Base-by-base conservation (phyloP, 371 early-diverging fungal species). In the Mortierella sp. region DNA sequence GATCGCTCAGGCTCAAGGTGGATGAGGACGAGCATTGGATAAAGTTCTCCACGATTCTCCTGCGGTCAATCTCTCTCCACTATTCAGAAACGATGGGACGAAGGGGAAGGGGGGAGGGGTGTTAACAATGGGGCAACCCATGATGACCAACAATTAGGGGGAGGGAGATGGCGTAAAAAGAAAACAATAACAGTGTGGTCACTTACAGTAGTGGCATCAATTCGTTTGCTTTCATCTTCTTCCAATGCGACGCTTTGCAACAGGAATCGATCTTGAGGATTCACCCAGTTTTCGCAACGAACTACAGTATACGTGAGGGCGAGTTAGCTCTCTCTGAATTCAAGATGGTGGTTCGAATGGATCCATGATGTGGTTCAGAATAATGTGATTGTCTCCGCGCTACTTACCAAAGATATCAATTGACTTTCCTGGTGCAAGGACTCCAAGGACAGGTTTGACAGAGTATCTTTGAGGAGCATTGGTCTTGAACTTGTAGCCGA, bases 401-500 rank as follows among this genome's bases (percentile, higher is more conserved):
- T 31, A 48, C 77, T 60, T 81, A 74, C 85, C 88, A 57, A 83
- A 80, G 5, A 86, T 82, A 56, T 88, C 86, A 12, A 85, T 71
- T 21, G 81, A 69, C 47, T 76, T 80, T 24, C 82, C 85, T 27
- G 78, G 63, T 7, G 67, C 65, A 60, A 88, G 67, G 46, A 84
- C 79, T 22, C 85, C 86, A 17, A 84, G 74, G 40, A 86, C 86
- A 3, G 87, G 87, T 48, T 85, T 85, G 48, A 88, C 88, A 31
- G 83, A 82, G 50, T 85, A 86, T 63, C 85, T 79, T 28, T 81
- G 67, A 12, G 87, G 88, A 0, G 88, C 85, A 55, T 88, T 88
- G 51, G 88, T 88, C 69, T 88, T 88, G 79, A 88, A 82, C 67
- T 88, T 88, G 79, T 82, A 88, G 17, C 83, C 85, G 14, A 86